phyloP scores from a whole-genome alignment of 345 rosid genomes.

The Ceriops decandra region DNA sequence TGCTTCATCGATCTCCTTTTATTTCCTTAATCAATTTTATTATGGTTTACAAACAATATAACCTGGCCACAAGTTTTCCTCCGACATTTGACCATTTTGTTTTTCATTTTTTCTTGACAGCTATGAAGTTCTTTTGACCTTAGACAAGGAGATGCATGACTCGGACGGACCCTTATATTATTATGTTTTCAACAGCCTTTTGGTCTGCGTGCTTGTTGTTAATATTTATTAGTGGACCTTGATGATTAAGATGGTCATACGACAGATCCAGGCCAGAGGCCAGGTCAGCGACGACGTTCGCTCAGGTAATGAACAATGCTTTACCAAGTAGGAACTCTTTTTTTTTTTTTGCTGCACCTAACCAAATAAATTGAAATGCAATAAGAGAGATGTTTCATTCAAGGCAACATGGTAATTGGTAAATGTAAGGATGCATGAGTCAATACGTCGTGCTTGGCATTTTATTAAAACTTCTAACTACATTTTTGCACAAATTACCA shows the following conservation, averaged over 20 bases:
- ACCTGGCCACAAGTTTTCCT: background rate
- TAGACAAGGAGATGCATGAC: slow-evolving; percentile 46
- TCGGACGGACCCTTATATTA: slow-evolving; percentile 51
- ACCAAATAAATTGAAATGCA: background rate
- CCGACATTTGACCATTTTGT: background rate
- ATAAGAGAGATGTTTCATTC: background rate
- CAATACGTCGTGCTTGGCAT: no score
- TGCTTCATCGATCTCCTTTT: no score
- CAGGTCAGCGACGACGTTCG: slow-evolving; percentile 69
- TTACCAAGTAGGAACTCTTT: background rate
- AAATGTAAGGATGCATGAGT: background rate
- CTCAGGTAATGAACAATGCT: slow-evolving; percentile 49
- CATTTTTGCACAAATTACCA: no score
- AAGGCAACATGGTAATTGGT: background rate
- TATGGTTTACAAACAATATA: no score
- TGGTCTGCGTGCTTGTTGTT: slow-evolving; percentile 58
- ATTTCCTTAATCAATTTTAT: no score
- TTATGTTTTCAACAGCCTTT: slow-evolving; percentile 74
- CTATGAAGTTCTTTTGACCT: slow-evolving; percentile 54
- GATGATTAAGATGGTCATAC: slow-evolving; percentile 54
- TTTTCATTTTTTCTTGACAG: slow-evolving; percentile 30
- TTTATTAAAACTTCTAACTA: no score
- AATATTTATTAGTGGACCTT: slow-evolving; percentile 77
- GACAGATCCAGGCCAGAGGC: slow-evolving; percentile 57
- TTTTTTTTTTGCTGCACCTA: background rate